Evolutionary conservation across 257 asterid genomes (phyloP), one percentile per base, ranked within the genome.

Genomic region (Petrea volubilis): DNA sequence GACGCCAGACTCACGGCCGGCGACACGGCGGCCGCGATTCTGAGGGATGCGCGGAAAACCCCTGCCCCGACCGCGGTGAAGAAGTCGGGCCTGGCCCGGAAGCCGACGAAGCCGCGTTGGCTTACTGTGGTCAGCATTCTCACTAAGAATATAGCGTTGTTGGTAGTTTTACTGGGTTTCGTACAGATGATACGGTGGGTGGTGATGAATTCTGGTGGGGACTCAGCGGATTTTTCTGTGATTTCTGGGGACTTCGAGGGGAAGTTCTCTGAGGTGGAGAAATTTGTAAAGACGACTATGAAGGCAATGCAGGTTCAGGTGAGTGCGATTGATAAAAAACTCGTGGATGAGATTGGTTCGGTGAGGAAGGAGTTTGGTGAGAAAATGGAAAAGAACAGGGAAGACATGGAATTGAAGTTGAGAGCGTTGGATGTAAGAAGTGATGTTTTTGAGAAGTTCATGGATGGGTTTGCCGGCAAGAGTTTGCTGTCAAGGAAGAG

Each of bases 291-390:
- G n/a, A n/a, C n/a, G n/a, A n/a, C n/a, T 1, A 57, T 82, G 64
- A 86, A 85, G 74, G 91, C 90, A 72, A 78, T 89, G 92, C 97
- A 91, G 75, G 88, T 93, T 33, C 98, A 93, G 81, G 87, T 93
- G 65, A 85, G 82, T 18, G 94, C 86, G n/a, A n/a, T n/a, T n/a
- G n/a, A n/a, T n/a, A n/a, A n/a, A n/a, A n/a, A n/a, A n/a, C n/a
- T n/a, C n/a, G n/a, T n/a, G n/a, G n/a, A 81, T 36, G 83, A 74
- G 56, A 62, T 91, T 63, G 43, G 56, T 66, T 72, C 38, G 52
- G 81, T 80, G 67, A 86, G 80, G 78, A 82, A 71, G 71, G 98
- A 94, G 41, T 67, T 88, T 18, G 77, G 70, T 6, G 88, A 76
- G 67, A 86, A 87, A 62, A 38, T 91, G 28, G 87, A 79, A 66